Base-by-base conservation (phyloP, 306 rosid genomes). In the Quercus parvula region DNA sequence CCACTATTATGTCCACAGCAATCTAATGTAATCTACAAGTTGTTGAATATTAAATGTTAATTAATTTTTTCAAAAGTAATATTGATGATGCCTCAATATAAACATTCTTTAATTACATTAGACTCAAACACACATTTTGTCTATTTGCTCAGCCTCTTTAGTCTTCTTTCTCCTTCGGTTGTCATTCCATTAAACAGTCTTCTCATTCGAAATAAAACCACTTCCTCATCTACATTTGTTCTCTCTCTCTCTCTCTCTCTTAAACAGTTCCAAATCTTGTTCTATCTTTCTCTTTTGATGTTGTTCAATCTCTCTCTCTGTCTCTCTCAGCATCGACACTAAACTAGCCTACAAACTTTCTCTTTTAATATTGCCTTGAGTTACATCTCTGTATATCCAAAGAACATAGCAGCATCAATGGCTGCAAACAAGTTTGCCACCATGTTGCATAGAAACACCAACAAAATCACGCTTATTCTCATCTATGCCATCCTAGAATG, bases 361-460 rank as follows among this genome's bases (percentile, higher is more conserved):
- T 79, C 83, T 38, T 81, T 59, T 64, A 15, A 31, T 22, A 77
- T 76, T 66, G 74, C 74, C 58, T 25, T 20, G 63, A 22, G 4
- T 67, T 77, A 9, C 24, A 55, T 30, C 77, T 82, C 74, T 90
- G 97, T 92, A 89, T 79, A 91, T 90, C 90, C 70, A 56, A 75
- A 79, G 57, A 81, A 78, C 81, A 83, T 62, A 89, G 73, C 75
- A 77, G 57, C 92, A 82, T 76, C 87, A 87, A 96, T 96, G 99
- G 99, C 91, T 56, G 83, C 93, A 88, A 93, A 96, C 92, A 96
- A 91, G 80, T 93, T 90, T 76, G 96, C 98, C 61, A 93, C 94
- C 82, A 82, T 91, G 93, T 73, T 96, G 63, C 94, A 90, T 46
- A 86, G 90, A 78, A 91, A 87, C 82, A 93, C 96, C 82, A 96